Base-by-base conservation (phyloP, 1,284 basidiomycete species). In the Marasmius fiardii region DNA sequence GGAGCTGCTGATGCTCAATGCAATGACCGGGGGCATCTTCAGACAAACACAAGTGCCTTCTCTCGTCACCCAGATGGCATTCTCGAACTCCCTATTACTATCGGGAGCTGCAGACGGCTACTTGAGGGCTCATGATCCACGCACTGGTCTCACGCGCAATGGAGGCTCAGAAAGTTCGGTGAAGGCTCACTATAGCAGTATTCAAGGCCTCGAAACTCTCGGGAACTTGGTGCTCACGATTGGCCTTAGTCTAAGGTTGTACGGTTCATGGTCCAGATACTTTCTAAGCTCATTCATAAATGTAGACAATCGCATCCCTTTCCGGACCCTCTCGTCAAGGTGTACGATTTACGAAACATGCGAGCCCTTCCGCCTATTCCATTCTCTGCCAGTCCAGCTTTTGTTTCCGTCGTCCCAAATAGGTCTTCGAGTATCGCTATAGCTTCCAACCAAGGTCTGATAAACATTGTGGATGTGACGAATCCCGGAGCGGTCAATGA, bases 241-340 rank as follows among this genome's bases (percentile, higher is more conserved):
- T 64, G 95, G 95, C 2, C 89, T 88, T 74, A 88, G 90, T 6
- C 80, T 92, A 68, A 88, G 92, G 93, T 91, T 11, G 33, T 31
- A n/a, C 11, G 10, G n/a, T n/a, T 61, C 61, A 71, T 60, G 3
- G 43, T 26, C 49, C 43, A 51, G 52, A 44, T 7, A 39, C 20
- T 20, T 44, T 48, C 4, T 43, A 24, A 28, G 3, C 37, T 43
- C 20, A 37, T 65, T 53, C 55, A 26, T 23, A 34, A 39, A 20
- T 53, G 45, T 65, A 94, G 92, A 67, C 92, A 93, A 70, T 89
- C 91, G 20, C 88, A 91, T 45, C 93, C 95, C 1, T 82, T 92
- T 51, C 90, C 93, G 0, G 96, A 98, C 68, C 92, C 94, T 1
- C 77, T 97, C 24, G 91, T 99, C 62, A 96, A 97, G 71, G 81